Evolutionary conservation across 768 basidiomycete species (phyloP).

Genomic region (Termitomyces sp.): DNA sequence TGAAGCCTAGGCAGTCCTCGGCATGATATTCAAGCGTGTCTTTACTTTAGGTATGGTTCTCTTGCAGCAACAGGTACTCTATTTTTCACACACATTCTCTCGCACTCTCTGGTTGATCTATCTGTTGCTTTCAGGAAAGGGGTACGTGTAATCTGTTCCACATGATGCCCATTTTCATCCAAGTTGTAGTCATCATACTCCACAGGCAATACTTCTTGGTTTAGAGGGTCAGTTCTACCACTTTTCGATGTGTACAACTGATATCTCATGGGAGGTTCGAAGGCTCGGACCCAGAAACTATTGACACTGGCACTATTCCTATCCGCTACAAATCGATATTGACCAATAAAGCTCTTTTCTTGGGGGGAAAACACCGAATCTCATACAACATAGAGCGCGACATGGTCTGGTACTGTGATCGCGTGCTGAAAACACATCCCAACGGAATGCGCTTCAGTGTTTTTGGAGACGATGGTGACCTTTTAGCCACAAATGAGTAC

Average conservation of each 20-base stretch:
- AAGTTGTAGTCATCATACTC: constrained; percentile 68
- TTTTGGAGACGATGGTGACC: constrained; percentile 74
- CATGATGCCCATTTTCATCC: background rate
- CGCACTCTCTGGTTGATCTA: background rate
- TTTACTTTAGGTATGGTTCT: constrained; percentile 68
- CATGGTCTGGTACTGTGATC: constrained; percentile 90
- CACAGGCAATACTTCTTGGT: constrained; percentile 80
- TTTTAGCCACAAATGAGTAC: constrained; percentile 93
- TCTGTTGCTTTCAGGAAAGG: constrained; percentile 52
- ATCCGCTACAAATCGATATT: constrained; percentile 70
- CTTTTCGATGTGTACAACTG: background rate
- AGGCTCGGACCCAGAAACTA: constrained; percentile 90
- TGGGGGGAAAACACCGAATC: constrained; percentile 74
- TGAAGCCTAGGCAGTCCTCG: background rate
- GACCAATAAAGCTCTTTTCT: constrained; percentile 54
- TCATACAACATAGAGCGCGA: constrained; percentile 85
- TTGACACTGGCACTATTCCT: constrained; percentile 81
- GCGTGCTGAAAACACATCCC: constrained; percentile 83
- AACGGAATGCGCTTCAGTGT: constrained; percentile 93
- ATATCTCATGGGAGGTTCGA: background rate
- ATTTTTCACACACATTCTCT: constrained; percentile 6
- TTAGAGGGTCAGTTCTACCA: constrained; percentile 47
- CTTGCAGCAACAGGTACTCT: constrained; percentile 80
- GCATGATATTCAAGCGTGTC: constrained; percentile 1
- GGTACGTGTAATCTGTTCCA: constrained; percentile 36